Evolutionary conservation across 139 green algal genomes (phyloP).

Genomic region (Trebouxia sp.): DNA sequence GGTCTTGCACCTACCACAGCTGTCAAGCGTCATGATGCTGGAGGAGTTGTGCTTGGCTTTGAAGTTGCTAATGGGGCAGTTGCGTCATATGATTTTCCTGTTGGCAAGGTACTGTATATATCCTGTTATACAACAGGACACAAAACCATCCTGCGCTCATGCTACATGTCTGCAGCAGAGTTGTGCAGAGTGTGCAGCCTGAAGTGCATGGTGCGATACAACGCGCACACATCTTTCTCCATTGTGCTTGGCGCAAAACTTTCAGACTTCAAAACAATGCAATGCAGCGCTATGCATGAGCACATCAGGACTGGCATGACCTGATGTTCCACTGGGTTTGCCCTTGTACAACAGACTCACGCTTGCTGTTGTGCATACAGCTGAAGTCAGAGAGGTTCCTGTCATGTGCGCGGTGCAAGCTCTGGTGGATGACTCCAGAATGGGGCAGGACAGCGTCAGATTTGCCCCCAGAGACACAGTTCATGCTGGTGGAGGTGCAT

Average conservation of each 20-base stretch:
- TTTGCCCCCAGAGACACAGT: constrained; percentile 93
- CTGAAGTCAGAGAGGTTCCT: constrained; percentile 34
- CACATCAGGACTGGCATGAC: no score
- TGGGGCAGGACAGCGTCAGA: constrained; percentile 70
- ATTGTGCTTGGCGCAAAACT: no score
- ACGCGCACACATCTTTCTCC: no score
- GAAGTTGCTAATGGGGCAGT: constrained; percentile 15
- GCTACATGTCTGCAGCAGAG: no score
- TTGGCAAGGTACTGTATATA: constrained; percentile 7
- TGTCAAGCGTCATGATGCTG: neutral
- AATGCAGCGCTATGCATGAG: no score
- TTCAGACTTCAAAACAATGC: no score
- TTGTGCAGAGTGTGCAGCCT: no score
- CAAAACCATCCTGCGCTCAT: no score
- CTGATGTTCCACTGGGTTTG: no score
- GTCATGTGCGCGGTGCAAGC: constrained; percentile 49
- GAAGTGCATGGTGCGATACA: no score
- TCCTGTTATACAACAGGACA: no score
- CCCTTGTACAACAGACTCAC: no score
- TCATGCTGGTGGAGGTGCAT: constrained; percentile 81
- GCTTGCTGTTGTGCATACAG: constrained; percentile 1
- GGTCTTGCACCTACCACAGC: neutral
- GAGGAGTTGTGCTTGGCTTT: constrained; percentile 5
- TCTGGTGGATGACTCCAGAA: constrained; percentile 94
- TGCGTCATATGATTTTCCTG: neutral